Evolutionary conservation across 345 rosid species (phyloP), one percentile per base, ranked within the genome.

Genomic region (Lepidium africanum): DNA sequence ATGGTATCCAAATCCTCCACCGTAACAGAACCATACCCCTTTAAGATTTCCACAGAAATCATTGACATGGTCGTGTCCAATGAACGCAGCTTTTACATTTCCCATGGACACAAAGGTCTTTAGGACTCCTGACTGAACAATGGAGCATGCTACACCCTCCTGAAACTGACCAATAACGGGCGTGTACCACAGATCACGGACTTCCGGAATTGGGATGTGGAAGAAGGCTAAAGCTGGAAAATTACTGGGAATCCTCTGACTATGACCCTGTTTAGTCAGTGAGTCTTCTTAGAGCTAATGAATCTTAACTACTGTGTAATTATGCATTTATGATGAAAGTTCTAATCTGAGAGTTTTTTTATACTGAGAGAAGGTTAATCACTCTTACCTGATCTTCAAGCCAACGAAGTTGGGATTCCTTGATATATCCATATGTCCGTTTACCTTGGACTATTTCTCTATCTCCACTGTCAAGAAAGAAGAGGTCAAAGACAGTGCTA

Each of bases 1-100:
- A 23, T 90, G 98, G 77, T 92, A 92, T 70, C 96, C 98, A 64
- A 86, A 84, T 37, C 98, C 98, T 76, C 98, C 96, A 19, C 98
- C 96, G 9, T 92, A 88, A 77, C 98, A 92, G 73, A 90, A 85
- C 96, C 96, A 88, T 67, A 92, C 65, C 27, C 93, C 91, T 21
- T 82, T 72, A 50, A 90, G 63, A 54, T 81, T 81, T 62, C 98
- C 98, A 50, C 98, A 92, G 48, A 90, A 90, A 74, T 92, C 96
- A 47, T 92, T 90, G 10, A 37, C 75, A 81, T 92, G 98, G 72
- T 92, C 98, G 65, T 92, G 96, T 14, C 96, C 98, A 39, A 90
- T 63, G 51, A 92, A 90, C 36, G 79, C 89, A 37, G 96, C 98
- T 81, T 86, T 92, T 75, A 92, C 81, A 76, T 85, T 87, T 63